Evolutionary conservation across 768 basidiomycete species (phyloP), one percentile per base, ranked within the genome.

Genomic region (Trametes punicea): DNA sequence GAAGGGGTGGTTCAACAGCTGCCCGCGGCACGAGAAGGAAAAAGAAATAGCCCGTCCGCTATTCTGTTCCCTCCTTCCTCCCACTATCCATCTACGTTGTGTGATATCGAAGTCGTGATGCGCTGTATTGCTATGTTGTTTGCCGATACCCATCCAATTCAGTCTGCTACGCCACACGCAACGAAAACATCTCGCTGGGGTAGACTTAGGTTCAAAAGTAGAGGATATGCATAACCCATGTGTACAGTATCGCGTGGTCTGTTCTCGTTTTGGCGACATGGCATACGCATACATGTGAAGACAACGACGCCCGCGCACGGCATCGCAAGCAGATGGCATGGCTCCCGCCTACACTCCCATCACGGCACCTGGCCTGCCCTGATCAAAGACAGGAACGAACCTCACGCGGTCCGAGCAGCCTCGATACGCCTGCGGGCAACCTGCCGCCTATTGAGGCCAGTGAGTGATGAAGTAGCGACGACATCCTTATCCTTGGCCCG

Each of bases 341-440:
- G 23, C 39, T 50, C 57, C 51, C 59, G 39, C 51, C 56, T 57
- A 47, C 54, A 51, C 53, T 52, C 59, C 59, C 50, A 41, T 57
- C 53, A 34, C 46, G 53, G 34, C 59, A 56, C 30, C 54, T 31
- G 48, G 21, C 51, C 36, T 33, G 48, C 34, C 49, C 34, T 49
- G 36, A 21, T 42, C 27, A 18, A 4, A 25, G 25, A 7, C 25
- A 31, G 20, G 21, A 42, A 25, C 7, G 7, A 13, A 42, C n/a
- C 51, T 58, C 42, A 59, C 30, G 53, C 58, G 21, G 51, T 46
- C 33, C 91, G 88, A 33, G 78, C 83, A 66, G 92, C 92, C 76
- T 91, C 88, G 67, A 93, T 92, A 65, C 91, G 83, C 80, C 78
- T 88, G 77, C 90, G 83, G 64, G 91, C 91, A 25, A 93, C 76